Conservation (phyloP, 352 stramenopile genomes). For the Pythium rishiriense region DNA sequence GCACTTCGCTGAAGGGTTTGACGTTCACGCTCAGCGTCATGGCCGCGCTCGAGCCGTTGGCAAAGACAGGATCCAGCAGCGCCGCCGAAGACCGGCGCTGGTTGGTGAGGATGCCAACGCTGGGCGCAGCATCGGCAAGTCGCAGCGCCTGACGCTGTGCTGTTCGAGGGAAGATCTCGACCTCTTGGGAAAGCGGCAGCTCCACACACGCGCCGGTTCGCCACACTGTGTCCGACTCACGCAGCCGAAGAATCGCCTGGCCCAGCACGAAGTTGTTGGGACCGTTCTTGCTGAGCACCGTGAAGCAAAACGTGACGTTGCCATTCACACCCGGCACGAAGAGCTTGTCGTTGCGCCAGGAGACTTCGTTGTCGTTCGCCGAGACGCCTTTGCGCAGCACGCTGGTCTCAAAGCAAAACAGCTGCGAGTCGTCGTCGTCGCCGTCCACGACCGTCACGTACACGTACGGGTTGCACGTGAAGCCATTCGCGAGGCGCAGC, state of each 20-base stretch:
- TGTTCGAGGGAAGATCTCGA: slow-evolving; percentile 64
- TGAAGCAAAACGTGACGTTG: slow-evolving; percentile 71
- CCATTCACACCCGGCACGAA: slow-evolving; percentile 69
- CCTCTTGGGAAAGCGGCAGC: slow-evolving; percentile 39
- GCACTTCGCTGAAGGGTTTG: slow-evolving; percentile 45
- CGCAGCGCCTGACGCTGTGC: slow-evolving; percentile 51
- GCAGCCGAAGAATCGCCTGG: slow-evolving; percentile 51
- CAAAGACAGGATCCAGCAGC: slow-evolving; percentile 19
- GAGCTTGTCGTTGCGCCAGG: slow-evolving; percentile 51
- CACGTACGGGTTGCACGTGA: slow-evolving; percentile 73
- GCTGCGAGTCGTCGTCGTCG: slow-evolving; percentile 58
- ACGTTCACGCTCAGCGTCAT: slow-evolving; percentile 45
- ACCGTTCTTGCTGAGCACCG: slow-evolving; percentile 71
- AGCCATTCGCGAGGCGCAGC: slow-evolving; percentile 62
- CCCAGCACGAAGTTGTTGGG: slow-evolving; percentile 79
- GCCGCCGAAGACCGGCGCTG: background rate
- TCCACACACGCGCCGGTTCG: slow-evolving; percentile 39
- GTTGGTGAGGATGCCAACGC: background rate
- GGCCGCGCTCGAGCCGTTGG: slow-evolving; percentile 16
- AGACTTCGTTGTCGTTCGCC: slow-evolving; percentile 37
- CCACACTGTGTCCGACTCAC: slow-evolving; percentile 51
- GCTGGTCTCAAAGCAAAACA: slow-evolving; percentile 72
- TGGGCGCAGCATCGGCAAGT: slow-evolving; percentile 33
- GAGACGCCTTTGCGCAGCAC: slow-evolving; percentile 37
- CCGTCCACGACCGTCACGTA: slow-evolving; percentile 71